These are phyloP conservation scores for Solanum chacoense DNA, from an alignment of 305 asterid genomes.

Conservation along the genomic window DNA sequence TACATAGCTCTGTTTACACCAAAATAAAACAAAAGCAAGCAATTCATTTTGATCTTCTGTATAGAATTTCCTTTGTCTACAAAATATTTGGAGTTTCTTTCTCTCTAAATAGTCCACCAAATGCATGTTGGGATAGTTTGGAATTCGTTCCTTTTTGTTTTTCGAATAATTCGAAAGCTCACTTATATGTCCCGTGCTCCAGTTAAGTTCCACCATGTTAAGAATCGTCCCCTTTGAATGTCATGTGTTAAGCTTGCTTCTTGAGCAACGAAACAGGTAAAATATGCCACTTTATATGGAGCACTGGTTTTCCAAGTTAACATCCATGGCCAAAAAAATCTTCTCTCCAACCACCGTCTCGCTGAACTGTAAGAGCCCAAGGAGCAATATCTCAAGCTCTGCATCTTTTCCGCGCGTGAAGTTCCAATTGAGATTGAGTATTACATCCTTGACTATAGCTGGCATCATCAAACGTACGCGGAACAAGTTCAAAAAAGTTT, in stretches of 20 bases:
- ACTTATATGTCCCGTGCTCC: background rate
- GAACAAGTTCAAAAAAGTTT: background rate
- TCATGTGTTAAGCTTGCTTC: background rate
- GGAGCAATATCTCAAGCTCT: background rate
- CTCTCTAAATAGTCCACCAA: background rate
- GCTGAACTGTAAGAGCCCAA: background rate
- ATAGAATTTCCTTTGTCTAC: background rate
- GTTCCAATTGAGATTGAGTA: background rate
- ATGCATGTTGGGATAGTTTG: background rate
- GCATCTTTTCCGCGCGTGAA: background rate
- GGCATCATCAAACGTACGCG: background rate
- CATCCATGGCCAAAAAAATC: background rate
- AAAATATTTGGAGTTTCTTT: background rate
- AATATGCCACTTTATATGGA: background rate
- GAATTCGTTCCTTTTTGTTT: background rate
- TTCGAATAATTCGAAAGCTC: background rate
- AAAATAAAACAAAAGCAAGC: background rate
- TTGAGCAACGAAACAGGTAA: background rate
- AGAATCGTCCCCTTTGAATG: background rate
- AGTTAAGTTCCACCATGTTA: background rate
- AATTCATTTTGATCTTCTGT: background rate
- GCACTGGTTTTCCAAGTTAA: background rate
- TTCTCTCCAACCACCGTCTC: background rate
- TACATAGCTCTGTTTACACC: background rate
- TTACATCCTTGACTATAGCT: background rate